phyloP scores from a whole-genome alignment of 352 stramenopile species.

The Aphanomyces stellatus region DNA sequence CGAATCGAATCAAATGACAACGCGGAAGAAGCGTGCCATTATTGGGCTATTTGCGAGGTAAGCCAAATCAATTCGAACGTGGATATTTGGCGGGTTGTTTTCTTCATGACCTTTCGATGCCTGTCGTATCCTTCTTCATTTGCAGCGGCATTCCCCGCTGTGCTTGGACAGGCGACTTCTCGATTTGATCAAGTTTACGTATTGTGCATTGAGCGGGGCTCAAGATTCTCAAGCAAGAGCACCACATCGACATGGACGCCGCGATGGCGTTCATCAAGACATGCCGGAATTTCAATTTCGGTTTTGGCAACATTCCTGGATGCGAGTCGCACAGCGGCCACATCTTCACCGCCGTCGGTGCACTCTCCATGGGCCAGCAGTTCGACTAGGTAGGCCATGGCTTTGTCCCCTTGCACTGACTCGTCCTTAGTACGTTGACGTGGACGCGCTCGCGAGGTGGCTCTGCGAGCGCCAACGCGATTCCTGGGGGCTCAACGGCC shows the following conservation, averaged over 20 bases:
- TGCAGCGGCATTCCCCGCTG: too few relatives aligned
- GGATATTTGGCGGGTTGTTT: too few relatives aligned
- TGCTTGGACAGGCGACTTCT: too few relatives aligned
- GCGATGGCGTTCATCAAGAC: conserved; percentile 90
- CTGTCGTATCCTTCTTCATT: too few relatives aligned
- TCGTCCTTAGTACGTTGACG: conserved; percentile 50
- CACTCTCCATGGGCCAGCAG: conserved; percentile 81
- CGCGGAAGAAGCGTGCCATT: too few relatives aligned
- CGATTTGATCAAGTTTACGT: conserved; percentile 99
- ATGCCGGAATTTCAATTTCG: conserved; percentile 97
- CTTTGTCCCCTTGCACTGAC: neutral
- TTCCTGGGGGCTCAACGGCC: conserved; percentile 89
- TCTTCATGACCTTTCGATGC: too few relatives aligned
- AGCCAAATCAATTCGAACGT: too few relatives aligned
- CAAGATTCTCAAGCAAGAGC: conserved; percentile 86
- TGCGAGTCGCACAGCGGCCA: conserved; percentile 97
- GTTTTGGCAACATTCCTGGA: conserved; percentile 85
- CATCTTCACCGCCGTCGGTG: conserved; percentile 95
- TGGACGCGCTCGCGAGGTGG: conserved; percentile 93
- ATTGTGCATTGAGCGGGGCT: conserved; percentile 94
- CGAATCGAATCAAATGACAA: too few relatives aligned
- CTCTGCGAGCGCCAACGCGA: conserved; percentile 97
- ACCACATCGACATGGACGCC: conserved; percentile 79
- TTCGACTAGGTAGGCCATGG: neutral
- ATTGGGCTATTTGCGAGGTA: too few relatives aligned